Evolutionary conservation across 2,329 filamentous ascomycete species (phyloP).

Genomic region (Tolypocladium paradoxum): DNA sequence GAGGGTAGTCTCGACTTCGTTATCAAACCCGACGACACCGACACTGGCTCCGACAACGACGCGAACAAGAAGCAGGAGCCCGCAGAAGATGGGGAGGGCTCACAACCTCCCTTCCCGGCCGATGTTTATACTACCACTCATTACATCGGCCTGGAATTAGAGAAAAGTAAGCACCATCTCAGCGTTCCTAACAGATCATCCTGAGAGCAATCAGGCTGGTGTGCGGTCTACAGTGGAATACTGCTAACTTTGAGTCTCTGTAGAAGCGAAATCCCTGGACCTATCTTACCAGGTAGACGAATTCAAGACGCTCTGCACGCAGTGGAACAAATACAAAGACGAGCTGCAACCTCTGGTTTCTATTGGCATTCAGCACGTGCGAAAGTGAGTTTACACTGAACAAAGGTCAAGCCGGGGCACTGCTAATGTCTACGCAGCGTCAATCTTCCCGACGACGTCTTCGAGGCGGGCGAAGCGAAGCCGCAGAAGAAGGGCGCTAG

Average conservation of each 20-base stretch:
- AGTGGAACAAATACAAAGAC: constrained; percentile 64
- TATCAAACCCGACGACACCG: constrained; percentile 28
- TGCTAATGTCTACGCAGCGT: constrained; percentile 45
- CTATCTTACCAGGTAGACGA: constrained; percentile 72
- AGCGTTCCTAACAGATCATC: neutral
- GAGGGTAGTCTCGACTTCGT: constrained; percentile 40
- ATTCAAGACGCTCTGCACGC: constrained; percentile 74
- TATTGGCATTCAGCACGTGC: constrained; percentile 71
- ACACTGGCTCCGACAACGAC: neutral
- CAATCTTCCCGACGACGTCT: constrained; percentile 82
- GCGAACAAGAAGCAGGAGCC: constrained; percentile 13
- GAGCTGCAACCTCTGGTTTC: constrained; percentile 52
- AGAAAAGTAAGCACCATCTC: constrained; percentile 47
- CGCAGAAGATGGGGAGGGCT: constrained; percentile 33
- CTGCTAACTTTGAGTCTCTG: constrained; percentile 16
- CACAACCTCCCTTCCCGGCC: constrained; percentile 10
- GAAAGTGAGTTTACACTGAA: constrained; percentile 52
- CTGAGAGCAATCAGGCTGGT: neutral
- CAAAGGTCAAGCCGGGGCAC: neutral
- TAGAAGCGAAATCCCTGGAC: constrained; percentile 61
- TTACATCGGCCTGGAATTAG: constrained; percentile 81
- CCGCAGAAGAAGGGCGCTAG: constrained; percentile 47
- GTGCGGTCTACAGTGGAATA: neutral
- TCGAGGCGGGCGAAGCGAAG: constrained; percentile 65
- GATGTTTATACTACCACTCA: constrained; percentile 81